Evolutionary conservation across 345 rosid species (phyloP).

Genomic region (Citrus hindsii): DNA sequence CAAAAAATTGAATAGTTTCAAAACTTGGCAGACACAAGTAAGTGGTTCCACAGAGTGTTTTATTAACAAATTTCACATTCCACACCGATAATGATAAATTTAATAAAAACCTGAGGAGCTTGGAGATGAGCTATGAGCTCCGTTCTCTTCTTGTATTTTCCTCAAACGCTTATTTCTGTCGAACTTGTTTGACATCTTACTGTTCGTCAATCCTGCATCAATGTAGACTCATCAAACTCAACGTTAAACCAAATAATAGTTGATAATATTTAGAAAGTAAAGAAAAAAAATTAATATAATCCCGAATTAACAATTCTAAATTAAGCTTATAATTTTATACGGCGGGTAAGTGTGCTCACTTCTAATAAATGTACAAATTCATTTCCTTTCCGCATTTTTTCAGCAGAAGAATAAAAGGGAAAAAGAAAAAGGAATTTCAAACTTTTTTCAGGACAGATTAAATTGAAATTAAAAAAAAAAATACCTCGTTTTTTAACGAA

Average conservation of each 20-base stretch:
- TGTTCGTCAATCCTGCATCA: slow-evolving; percentile 38
- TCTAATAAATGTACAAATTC: background rate
- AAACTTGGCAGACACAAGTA: background rate
- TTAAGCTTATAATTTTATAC: background rate
- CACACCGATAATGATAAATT: background rate
- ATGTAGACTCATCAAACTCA: background rate
- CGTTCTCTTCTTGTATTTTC: slow-evolving; percentile 33
- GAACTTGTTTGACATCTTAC: slow-evolving; percentile 18
- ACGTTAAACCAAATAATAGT: background rate
- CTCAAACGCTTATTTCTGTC: slow-evolving; percentile 21
- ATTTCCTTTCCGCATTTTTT: background rate
- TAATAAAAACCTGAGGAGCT: slow-evolving; percentile 31
- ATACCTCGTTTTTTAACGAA: slow-evolving; percentile 4
- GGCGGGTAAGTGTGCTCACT: background rate
- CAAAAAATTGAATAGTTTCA: background rate
- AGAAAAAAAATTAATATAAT: background rate
- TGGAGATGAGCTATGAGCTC: slow-evolving; percentile 22
- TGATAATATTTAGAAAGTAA: background rate
- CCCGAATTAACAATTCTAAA: background rate
- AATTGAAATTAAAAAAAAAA: background rate
- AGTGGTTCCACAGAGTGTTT: background rate
- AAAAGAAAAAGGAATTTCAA: background rate
- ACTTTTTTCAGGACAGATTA: background rate
- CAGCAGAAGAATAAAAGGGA: background rate
- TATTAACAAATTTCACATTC: background rate